These are phyloP conservation scores for Triticum urartu DNA, from an alignment of 176 grass and related monocot genomes.

Conservation along the genomic window DNA sequence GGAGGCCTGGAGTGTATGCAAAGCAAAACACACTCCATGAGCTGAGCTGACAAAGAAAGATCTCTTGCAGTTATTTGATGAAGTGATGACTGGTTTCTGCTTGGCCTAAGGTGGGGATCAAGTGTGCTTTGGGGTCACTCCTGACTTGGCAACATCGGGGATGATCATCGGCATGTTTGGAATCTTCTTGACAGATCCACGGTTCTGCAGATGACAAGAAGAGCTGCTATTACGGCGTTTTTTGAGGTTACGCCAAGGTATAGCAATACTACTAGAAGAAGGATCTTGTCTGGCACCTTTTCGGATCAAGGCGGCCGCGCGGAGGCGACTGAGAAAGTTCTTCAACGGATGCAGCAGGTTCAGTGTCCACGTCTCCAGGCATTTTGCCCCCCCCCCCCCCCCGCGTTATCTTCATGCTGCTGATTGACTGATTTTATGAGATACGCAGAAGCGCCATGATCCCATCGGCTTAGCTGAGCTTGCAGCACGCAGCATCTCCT, in stretches of 20 bases:
- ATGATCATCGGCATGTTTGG: constrained; percentile 59
- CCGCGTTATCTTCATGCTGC: too few species aligned
- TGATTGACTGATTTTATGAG: neutral
- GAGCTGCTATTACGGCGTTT: neutral
- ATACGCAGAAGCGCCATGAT: neutral
- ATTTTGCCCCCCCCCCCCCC: neutral
- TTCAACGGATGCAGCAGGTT: constrained; percentile 27
- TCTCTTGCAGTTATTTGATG: neutral
- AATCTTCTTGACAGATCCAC: constrained; percentile 29
- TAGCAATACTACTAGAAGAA: neutral
- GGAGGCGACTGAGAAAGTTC: neutral
- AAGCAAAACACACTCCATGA: neutral
- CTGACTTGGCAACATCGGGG: constrained; percentile 49
- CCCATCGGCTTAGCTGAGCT: neutral
- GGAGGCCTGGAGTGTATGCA: neutral
- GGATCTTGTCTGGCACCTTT: neutral
- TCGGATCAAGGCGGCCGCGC: neutral
- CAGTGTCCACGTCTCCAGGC: neutral
- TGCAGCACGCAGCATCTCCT: neutral
- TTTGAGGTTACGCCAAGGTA: neutral
- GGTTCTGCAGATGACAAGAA: constrained; percentile 35
- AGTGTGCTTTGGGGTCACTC: constrained; percentile 21
- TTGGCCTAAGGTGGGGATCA: neutral
- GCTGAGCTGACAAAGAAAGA: neutral
- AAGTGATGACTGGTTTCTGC: neutral